phyloP scores from a whole-genome alignment of 306 rosid species.

The Pyrus communis region DNA sequence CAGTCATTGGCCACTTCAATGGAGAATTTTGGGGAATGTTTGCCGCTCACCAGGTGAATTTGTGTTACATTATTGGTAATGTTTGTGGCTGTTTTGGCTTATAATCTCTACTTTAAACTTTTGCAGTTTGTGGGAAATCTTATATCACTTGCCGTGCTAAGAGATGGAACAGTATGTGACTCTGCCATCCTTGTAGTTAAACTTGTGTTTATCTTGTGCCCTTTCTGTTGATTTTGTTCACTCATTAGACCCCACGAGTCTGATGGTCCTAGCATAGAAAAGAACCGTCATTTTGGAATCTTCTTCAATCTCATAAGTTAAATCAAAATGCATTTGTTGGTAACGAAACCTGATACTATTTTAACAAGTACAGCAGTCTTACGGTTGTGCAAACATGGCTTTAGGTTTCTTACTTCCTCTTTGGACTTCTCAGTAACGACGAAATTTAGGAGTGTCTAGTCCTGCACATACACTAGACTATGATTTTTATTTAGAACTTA shows the following conservation, averaged over 20 bases:
- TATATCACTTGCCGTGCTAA: conserved; percentile 60
- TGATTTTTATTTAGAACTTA: not conserved
- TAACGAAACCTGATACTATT: not conserved
- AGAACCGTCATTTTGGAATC: not conserved
- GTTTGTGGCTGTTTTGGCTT: not conserved
- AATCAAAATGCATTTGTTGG: not conserved
- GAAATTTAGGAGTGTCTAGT: not conserved
- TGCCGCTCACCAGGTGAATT: conserved; percentile 75
- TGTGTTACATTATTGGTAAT: not conserved
- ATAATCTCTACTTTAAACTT: not conserved
- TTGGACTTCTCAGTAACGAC: not conserved
- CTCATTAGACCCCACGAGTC: not conserved
- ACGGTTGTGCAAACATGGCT: not conserved
- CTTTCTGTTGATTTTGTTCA: not conserved
- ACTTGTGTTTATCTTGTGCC: conserved; percentile 15
- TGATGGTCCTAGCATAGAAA: not conserved
- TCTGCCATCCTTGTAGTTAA: conserved; percentile 2
- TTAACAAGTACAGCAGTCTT: not conserved
- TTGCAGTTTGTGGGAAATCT: conserved; percentile 93
- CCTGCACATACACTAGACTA: not conserved
- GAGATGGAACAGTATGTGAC: conserved; percentile 50
- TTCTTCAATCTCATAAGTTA: too few species aligned
- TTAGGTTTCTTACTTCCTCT: not conserved
- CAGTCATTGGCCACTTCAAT: conserved; percentile 80
- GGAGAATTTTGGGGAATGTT: conserved; percentile 89